Evolutionary conservation across 306 rosid genomes (phyloP).

Genomic region (Fagus sylvatica): DNA sequence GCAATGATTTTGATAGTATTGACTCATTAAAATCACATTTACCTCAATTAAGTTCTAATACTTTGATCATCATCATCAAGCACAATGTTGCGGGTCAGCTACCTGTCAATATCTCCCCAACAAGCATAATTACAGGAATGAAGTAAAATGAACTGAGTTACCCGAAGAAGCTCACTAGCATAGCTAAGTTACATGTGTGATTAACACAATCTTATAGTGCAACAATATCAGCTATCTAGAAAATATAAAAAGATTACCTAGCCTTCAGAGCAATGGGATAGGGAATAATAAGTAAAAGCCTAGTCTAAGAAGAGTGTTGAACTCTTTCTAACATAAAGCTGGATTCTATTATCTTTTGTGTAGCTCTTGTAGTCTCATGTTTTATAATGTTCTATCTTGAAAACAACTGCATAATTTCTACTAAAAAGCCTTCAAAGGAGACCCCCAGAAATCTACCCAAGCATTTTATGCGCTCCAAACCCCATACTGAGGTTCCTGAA

Average conservation of each 20-base stretch:
- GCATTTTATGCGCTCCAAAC: no score
- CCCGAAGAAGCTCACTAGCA: neutral
- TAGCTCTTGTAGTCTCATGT: no score
- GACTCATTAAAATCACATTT: neutral
- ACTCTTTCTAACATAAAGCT: neutral
- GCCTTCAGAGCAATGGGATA: neutral
- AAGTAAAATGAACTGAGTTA: neutral
- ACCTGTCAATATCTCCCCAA: neutral
- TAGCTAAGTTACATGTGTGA: neutral
- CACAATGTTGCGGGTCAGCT: no score
- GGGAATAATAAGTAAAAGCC: neutral
- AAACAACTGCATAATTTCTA: no score
- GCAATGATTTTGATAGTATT: neutral
- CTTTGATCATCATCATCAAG: neutral
- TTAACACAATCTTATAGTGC: neutral
- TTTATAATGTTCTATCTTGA: no score
- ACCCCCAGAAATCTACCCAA: no score
- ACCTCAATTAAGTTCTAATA: neutral
- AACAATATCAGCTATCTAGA: neutral
- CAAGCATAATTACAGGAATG: neutral
- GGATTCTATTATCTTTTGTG: neutral
- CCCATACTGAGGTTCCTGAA: no score
- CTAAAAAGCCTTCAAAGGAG: no score
- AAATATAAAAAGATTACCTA: no score
- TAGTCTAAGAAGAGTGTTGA: neutral